phyloP scores from a whole-genome alignment of 2,329 filamentous ascomycete genomes.

The Capronia americana region DNA sequence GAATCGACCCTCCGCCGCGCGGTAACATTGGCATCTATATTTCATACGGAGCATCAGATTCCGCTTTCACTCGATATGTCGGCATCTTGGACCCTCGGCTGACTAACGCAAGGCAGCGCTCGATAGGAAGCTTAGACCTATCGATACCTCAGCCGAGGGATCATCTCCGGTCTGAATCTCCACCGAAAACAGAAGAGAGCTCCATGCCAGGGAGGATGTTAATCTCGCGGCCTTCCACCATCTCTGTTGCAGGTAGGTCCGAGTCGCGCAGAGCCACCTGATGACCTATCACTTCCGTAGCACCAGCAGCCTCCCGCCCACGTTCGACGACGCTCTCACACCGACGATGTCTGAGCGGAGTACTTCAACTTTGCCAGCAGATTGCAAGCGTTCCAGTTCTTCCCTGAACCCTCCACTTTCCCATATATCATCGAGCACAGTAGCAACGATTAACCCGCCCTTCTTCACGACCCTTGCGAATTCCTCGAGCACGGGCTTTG shows the following conservation, averaged over 20 bases:
- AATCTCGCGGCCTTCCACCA: not conserved
- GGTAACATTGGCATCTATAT: not conserved
- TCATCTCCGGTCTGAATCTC: too few species aligned
- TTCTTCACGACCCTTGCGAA: constrained; percentile 55
- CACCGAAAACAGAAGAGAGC: too few species aligned
- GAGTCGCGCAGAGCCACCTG: not conserved
- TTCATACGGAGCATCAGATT: not conserved
- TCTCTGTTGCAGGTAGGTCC: not conserved
- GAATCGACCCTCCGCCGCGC: not conserved
- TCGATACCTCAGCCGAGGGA: too few species aligned
- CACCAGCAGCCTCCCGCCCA: constrained; percentile 24
- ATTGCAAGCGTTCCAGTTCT: constrained; percentile 50
- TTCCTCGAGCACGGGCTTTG: constrained; percentile 55
- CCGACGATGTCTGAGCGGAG: constrained; percentile 23
- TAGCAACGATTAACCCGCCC: constrained; percentile 58
- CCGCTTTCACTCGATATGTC: not conserved
- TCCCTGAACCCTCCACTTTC: constrained; percentile 55
- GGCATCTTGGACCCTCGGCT: not conserved
- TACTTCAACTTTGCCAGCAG: constrained; percentile 44
- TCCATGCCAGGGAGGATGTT: too few species aligned
- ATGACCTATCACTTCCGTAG: constrained; percentile 23
- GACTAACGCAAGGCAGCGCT: too few species aligned
- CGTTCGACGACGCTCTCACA: constrained; percentile 15
- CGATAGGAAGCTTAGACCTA: too few species aligned
- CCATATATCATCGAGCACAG: constrained; percentile 60